These are phyloP conservation scores for Corchorus capsularis DNA, from an alignment of 345 rosid genomes.

Conservation along the genomic window DNA sequence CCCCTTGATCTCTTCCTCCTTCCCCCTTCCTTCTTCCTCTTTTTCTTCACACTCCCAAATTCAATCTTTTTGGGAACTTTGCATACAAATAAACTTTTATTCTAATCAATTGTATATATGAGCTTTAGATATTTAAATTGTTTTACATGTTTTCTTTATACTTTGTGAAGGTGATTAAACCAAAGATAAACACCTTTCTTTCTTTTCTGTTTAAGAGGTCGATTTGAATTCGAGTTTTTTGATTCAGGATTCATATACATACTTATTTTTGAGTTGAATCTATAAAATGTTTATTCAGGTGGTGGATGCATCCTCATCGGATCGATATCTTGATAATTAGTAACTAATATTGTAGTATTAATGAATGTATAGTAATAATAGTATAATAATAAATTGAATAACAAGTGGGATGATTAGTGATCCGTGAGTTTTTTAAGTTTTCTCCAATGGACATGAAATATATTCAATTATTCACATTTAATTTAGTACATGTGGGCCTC, in stretches of 20 bases:
- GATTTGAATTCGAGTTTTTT: too few relatives aligned
- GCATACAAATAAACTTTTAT: background rate
- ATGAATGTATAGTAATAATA: background rate
- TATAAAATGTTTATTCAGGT: too few relatives aligned
- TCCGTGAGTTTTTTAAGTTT: background rate
- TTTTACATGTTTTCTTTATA: background rate
- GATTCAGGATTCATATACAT: too few relatives aligned
- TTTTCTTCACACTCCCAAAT: constrained; percentile 18
- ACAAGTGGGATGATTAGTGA: constrained; percentile 2
- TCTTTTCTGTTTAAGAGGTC: too few relatives aligned
- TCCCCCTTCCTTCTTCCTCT: background rate
- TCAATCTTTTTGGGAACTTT: constrained; percentile 46
- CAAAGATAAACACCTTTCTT: too few relatives aligned
- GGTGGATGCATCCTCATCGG: too few relatives aligned
- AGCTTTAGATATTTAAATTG: background rate
- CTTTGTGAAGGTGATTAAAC: background rate
- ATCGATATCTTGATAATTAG: background rate
- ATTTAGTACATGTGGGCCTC: background rate
- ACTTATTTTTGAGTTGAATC: too few relatives aligned
- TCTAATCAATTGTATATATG: background rate
- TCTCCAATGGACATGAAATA: background rate
- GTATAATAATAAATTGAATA: background rate
- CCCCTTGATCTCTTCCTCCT: background rate
- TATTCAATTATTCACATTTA: constrained; percentile 2
- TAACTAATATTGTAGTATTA: background rate